Percentiles rank a stretch among this genome's conserved stretches.
These are phyloP conservation scores for Hemileccinum rubropunctum DNA, from an alignment of 768 basidiomycete genomes.

Conservation along the genomic window DNA sequence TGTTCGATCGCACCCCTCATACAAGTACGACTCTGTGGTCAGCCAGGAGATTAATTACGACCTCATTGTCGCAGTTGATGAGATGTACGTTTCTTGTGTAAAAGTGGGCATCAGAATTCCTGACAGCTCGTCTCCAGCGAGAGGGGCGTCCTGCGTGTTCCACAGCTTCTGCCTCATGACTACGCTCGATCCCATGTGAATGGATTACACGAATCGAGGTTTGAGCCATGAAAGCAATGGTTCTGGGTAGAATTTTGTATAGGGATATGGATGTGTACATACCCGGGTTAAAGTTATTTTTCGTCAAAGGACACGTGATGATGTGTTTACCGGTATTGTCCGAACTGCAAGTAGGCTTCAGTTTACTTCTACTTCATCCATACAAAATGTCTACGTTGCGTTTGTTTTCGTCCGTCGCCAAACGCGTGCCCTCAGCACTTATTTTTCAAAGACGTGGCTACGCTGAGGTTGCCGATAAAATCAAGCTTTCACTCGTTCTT, in stretches of 20 bases:
- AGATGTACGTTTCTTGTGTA: constrained; percentile 63
- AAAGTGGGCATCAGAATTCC: neutral
- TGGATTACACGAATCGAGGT: constrained; percentile 24
- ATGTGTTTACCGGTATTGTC: constrained; percentile 26
- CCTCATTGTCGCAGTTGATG: constrained; percentile 82
- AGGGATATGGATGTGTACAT: neutral
- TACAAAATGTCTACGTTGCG: constrained; percentile 71
- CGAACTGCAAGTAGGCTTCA: constrained; percentile 10
- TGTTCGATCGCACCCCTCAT: constrained; percentile 86
- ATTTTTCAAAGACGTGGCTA: constrained; percentile 74
- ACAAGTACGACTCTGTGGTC: constrained; percentile 91
- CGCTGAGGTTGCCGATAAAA: constrained; percentile 87
- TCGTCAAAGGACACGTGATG: constrained; percentile 21
- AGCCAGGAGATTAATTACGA: constrained; percentile 93
- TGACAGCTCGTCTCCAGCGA: constrained; percentile 44
- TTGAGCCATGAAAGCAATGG: constrained; percentile 20
- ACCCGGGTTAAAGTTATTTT: neutral
- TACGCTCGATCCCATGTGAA: constrained; percentile 41
- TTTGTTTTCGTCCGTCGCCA: constrained; percentile 60
- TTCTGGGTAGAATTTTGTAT: neutral
- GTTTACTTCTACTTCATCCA: neutral
- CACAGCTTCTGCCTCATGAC: constrained; percentile 60
- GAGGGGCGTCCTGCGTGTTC: constrained; percentile 58
- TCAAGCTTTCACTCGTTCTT: constrained; percentile 89
- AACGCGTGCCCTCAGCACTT: constrained; percentile 53